Evolutionary conservation across 1,284 basidiomycete species (phyloP), one percentile per base, ranked within the genome.

Genomic region (Trametes pubescens): DNA sequence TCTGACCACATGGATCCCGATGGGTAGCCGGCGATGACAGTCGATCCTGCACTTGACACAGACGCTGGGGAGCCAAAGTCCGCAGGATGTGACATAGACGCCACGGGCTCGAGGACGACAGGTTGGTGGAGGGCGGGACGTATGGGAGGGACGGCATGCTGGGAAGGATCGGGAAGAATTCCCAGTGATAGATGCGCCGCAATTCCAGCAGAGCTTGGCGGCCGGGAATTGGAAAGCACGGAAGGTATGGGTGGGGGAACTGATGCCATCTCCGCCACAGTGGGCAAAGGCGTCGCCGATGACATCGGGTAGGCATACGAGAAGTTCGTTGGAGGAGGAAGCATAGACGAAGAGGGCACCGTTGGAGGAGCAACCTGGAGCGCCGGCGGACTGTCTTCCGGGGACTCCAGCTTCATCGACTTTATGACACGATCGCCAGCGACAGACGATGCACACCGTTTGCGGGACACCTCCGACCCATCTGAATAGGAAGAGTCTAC

Each of bases 381-480:
- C 21, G 62, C 22, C 3, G 67, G 57, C 24, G 72, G 67, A 14
- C 69, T 32, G 21, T 89, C 88, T 38, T 91, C 90, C 66, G 80
- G 82, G 26, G 89, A 87, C 69, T 91, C 89, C 66, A 88, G 79
- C 77, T 91, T 91, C 66, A 86, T 78, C 21, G 86, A 82, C 71
- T 91, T 91, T 55, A 86, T 78, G 43, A 79, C 83, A 22, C 89
- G 83, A 60, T 86, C 84, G 61, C 83, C 86, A 22, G 81, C 85
- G 62, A 86, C 78, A 54, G 84, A 85, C n/a, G 88, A 87, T 16
- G 85, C 88, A 65, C 86, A 89, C 24, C 89, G 86, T 74, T 91
- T 91, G 51, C 90, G 86, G 56, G 78, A 75, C 65, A 75, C 70
- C 32, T 79, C 76, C 21, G 73, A 72, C 24, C 70, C 67, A 58